A percentile compares a stretch with the other conserved stretches of the same genome.
Conservation (phyloP, 805 yeast genomes). For the Brettanomyces custersianus region DNA sequence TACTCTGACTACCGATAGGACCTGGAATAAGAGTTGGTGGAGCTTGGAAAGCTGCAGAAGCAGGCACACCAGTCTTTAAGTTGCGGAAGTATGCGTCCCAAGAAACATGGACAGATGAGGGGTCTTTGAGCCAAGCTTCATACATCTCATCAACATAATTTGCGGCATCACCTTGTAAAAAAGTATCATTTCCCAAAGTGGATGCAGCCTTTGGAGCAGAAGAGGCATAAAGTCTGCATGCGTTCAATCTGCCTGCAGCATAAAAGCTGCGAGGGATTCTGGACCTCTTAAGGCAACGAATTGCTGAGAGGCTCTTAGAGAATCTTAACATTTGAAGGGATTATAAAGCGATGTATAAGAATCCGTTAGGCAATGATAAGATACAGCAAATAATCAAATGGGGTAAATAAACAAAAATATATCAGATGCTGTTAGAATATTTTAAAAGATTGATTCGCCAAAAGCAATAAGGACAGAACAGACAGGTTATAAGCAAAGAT, state of each 20-base stretch:
- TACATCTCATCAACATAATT: constrained; percentile 97
- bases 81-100: constrained; percentile 97
- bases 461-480: no score
- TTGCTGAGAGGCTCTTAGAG: constrained; percentile 15
- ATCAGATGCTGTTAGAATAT: no score
- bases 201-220: no score
- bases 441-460: no score
- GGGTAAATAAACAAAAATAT: no score
- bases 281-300: constrained; percentile 15
- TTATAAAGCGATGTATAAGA: no score
- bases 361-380: no score
- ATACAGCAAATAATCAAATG: no score
- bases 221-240: constrained; percentile 7
- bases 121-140: constrained; percentile 87
- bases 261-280: constrained; percentile 1
- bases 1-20: constrained; percentile 67
- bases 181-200: constrained; percentile 54
- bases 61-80: constrained; percentile 59
- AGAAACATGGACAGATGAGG: constrained; percentile 82
- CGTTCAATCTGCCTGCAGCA: constrained; percentile 1
- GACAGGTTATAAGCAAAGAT: no score
- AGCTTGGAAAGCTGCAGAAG: constrained; percentile 71
- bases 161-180: constrained; percentile 77
- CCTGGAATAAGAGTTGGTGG: constrained; percentile 88
- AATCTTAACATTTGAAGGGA: constrained; percentile 20